Conservation (phyloP, 805 yeast species). For the Ogataea saltuana region DNA sequence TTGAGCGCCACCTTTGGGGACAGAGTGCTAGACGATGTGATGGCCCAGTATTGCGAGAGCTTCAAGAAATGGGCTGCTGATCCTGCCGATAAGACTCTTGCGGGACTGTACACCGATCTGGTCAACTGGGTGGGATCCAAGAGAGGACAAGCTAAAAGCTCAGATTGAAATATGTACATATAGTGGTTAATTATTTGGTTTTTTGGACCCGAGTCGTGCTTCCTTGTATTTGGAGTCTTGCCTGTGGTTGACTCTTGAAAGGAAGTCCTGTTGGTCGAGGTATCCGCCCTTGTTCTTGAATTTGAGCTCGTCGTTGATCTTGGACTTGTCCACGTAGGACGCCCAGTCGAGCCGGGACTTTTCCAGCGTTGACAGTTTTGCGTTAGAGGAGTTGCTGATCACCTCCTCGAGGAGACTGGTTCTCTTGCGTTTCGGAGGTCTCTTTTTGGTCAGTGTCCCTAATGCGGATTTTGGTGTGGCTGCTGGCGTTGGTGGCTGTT, state of each 20-base stretch:
- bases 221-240: constrained; percentile 51
- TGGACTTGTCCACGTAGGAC: constrained; percentile 82
- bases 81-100: constrained; percentile 47
- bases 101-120: constrained; percentile 70
- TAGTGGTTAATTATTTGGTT: no score
- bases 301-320: constrained; percentile 78
- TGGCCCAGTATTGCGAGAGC: constrained; percentile 56
- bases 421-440: constrained; percentile 58
- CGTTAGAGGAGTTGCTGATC: constrained; percentile 63
- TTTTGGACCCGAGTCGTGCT: no score
- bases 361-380: constrained; percentile 87
- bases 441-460: constrained; percentile 19
- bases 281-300: constrained; percentile 87
- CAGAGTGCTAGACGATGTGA: constrained; percentile 42
- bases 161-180: constrained; percentile 2
- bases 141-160: constrained; percentile 33
- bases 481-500: not conserved
- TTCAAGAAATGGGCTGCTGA: constrained; percentile 62
- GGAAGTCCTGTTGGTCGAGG: constrained; percentile 87
- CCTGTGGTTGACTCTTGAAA: constrained; percentile 67
- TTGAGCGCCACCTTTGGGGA: constrained; percentile 43
- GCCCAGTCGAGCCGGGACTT: constrained; percentile 96
- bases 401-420: constrained; percentile 78
- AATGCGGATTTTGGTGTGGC: no score
- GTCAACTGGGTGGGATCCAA: constrained; percentile 72